Base-by-base conservation (phyloP, 2,329 filamentous ascomycete species). In the Nothophoma quercina region DNA sequence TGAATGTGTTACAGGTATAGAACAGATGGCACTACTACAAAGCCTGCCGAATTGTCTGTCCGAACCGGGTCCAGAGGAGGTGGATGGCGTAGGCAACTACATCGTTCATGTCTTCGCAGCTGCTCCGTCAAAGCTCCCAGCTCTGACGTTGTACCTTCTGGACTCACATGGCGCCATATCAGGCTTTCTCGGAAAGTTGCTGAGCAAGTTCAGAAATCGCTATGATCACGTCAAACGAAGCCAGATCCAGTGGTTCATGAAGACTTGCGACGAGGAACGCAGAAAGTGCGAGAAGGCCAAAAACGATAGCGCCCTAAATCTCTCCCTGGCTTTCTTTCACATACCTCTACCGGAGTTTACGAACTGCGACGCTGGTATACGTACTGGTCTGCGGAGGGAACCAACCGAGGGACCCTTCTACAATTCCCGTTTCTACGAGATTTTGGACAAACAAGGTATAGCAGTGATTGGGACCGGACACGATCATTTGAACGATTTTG, bases 401-500 rank as follows among this genome's bases (percentile, higher is more conserved):
- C 82, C 85, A 12, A 88, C 93, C 13, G 97, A 93, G 2, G 91
- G 93, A 1, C 93, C 93, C 0, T 81, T 79, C 1, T 93, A 88
- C 72, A 97, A 98, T 74, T 89, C 90, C 13, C 88, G 90, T n/a
- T 96, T 97, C 78, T 88, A 88, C 56, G 88, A 96, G 70, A 92
- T 91, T 5, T 82, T 97, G 16, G 85, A 93, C 5, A 87, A 93
- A 60, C 85, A 93, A 75, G 89, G 89, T 22, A 82, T 97, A 21
- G 80, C 91, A 54, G 88, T 93, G 79, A 89, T 96, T 62, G 91
- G 89, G 69, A 93, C 90, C 69, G 93, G 93, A 72, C 93, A 96
- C 71, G 93, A 98, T 70, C 93, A 98, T 70, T 92, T 89, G 62
- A 98, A 98, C 70, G 93, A 97, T 69, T 96, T 96, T 74, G 97